These are phyloP conservation scores for Malassezia cuniculi DNA, from an alignment of 1,284 basidiomycete genomes.

Conservation along the genomic window DNA sequence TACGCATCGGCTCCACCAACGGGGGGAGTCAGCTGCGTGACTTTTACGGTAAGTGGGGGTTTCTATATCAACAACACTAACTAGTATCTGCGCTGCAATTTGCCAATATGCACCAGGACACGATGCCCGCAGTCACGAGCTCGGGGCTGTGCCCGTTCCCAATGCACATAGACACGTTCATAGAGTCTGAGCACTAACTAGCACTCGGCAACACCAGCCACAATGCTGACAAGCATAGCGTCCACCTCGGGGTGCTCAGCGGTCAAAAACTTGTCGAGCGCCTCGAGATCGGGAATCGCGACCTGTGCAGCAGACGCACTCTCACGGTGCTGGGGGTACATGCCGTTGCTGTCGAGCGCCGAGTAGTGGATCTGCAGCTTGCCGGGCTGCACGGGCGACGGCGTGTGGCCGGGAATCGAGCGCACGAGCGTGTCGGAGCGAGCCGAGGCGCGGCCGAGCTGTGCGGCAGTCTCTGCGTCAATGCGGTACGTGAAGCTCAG, in stretches of 20 bases:
- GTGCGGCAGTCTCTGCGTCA: conserved; percentile 27
- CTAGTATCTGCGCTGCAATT: conserved; percentile 9
- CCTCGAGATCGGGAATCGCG: conserved; percentile 23
- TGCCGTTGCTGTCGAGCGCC: conserved; percentile 25
- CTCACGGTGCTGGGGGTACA: conserved; percentile 32
- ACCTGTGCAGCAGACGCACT: conserved; percentile 10
- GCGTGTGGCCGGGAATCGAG: conserved; percentile 9
- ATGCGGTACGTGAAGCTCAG: conserved; percentile 60
- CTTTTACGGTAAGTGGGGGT: too few species aligned
- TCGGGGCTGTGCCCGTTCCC: conserved; percentile 11
- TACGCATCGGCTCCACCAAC: conserved; percentile 10
- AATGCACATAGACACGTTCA: conserved; percentile 3
- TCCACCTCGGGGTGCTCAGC: conserved; percentile 36
- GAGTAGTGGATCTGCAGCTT: conserved; percentile 27
- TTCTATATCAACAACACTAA: too few species aligned
- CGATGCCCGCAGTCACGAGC: conserved; percentile 5
- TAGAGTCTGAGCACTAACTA: background rate
- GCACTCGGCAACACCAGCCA: conserved; percentile 29
- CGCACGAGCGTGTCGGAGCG: conserved; percentile 2
- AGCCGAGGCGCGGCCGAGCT: background rate
- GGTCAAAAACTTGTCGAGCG: conserved; percentile 28
- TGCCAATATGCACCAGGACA: conserved; percentile 8
- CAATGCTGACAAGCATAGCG: conserved; percentile 36
- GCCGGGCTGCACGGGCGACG: conserved; percentile 15
- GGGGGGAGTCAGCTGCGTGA: background rate